Conservation (phyloP, 192 early-diverging fungal species). For the Geranomyces variabilis region DNA sequence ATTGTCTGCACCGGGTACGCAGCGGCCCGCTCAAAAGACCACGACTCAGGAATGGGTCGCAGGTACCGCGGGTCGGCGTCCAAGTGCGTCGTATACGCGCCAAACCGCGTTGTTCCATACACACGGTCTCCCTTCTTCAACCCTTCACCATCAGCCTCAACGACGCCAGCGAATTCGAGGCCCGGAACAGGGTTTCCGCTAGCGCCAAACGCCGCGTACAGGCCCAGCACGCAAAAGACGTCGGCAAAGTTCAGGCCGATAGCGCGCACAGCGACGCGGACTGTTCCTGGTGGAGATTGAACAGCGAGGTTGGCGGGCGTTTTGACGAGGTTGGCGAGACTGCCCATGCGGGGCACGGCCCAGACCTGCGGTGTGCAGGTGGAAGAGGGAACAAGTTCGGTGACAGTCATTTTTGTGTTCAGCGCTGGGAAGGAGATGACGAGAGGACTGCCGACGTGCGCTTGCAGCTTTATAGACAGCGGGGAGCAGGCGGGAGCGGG, state of each 20-base stretch:
- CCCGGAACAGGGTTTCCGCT: constrained; percentile 1
- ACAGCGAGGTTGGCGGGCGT: neutral
- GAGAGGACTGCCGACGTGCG: no score
- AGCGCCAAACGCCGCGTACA: neutral
- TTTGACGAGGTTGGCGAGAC: constrained; percentile 5
- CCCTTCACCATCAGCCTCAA: constrained; percentile 17
- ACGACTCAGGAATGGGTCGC: constrained; percentile 1
- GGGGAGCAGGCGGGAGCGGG: no score
- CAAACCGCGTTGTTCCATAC: constrained; percentile 16
- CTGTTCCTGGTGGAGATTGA: neutral
- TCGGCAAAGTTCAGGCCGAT: constrained; percentile 28
- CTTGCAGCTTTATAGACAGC: no score
- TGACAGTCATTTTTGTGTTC: no score
- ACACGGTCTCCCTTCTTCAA: constrained; percentile 21
- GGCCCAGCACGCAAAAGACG: constrained; percentile 25
- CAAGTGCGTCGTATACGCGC: constrained; percentile 4
- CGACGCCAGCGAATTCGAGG: constrained; percentile 22
- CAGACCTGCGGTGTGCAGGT: constrained; percentile 2
- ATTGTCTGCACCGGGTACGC: constrained; percentile 16
- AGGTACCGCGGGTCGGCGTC: constrained; percentile 11
- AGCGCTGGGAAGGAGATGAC: no score
- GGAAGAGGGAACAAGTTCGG: no score
- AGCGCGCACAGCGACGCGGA: constrained; percentile 16
- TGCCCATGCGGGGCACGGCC: constrained; percentile 5
- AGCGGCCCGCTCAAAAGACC: constrained; percentile 13